Conservation (phyloP, 257 asterid species). For the Rubia yunnanensis region DNA sequence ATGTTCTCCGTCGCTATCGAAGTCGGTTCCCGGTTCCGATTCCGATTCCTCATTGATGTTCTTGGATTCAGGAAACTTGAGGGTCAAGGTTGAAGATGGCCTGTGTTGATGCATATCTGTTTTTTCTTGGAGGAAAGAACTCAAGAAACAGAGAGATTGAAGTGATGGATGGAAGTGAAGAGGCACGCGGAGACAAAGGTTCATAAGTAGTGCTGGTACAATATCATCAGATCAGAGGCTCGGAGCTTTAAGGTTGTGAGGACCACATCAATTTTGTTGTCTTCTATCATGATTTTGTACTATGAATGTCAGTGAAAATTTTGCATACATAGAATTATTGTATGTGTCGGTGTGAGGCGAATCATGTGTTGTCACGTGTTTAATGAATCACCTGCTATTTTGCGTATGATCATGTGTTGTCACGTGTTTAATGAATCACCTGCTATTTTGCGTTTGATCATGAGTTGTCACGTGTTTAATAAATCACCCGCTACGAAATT, state of each 20-base stretch:
- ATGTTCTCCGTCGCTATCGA: constrained; percentile 8
- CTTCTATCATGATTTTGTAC: neutral
- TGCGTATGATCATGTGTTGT: no score
- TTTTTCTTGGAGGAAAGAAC: neutral
- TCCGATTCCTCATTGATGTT: constrained; percentile 17
- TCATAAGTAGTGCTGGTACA: constrained; percentile 15
- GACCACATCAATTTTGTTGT: constrained; percentile 24
- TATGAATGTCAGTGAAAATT: neutral
- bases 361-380: no score
- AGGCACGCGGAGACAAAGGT: constrained; percentile 22
- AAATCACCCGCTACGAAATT: no score
- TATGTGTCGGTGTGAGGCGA: no score
- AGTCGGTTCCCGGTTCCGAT: neutral
- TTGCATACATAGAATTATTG: no score
- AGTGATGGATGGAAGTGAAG: constrained; percentile 13
- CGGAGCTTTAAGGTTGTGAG: constrained; percentile 17
- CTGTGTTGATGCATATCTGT: constrained; percentile 10
- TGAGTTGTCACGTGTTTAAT: no score
- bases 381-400: no score
- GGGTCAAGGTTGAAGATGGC: constrained; percentile 24
- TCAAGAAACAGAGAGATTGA: neutral
- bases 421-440: no score
- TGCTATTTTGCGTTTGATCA: no score
- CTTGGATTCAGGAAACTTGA: constrained; percentile 7
- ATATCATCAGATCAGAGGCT: neutral